Conservation (phyloP, 2,329 filamentous ascomycete genomes). For the Waltergamsia citrina region DNA sequence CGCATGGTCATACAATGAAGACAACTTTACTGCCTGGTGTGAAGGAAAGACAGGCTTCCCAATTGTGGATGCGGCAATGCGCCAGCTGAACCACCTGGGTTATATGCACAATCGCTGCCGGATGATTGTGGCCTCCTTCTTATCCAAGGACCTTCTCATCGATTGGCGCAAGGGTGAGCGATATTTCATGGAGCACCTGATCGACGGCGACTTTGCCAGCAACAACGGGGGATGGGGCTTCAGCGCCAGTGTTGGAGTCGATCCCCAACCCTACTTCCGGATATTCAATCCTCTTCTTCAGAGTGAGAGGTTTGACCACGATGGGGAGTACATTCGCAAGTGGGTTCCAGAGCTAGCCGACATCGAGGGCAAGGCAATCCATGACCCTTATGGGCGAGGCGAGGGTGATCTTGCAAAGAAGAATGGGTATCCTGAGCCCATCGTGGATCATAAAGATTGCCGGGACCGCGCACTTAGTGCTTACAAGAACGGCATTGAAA, state of each 20-base stretch:
- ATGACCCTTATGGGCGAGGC: constrained; percentile 69
- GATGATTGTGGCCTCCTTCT: constrained; percentile 76
- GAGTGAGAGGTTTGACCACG: constrained; percentile 74
- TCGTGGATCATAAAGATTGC: constrained; percentile 64
- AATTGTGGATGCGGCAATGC: constrained; percentile 80
- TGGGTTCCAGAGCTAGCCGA: constrained; percentile 70
- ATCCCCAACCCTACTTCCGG: constrained; percentile 83
- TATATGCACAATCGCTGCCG: constrained; percentile 83
- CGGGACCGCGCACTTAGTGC: constrained; percentile 57
- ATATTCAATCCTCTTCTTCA: constrained; percentile 83
- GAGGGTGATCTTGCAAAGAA: constrained; percentile 48
- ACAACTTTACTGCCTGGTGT: constrained; percentile 65
- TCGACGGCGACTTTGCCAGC: constrained; percentile 72
- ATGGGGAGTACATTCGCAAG: constrained; percentile 70
- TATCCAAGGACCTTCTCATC: constrained; percentile 69
- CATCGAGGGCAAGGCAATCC: constrained; percentile 59
- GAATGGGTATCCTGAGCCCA: constrained; percentile 62
- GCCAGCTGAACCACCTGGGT: constrained; percentile 57
- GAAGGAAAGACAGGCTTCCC: constrained; percentile 69
- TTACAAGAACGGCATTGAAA: constrained; percentile 50
- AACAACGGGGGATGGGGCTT: constrained; percentile 59
- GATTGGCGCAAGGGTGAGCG: constrained; percentile 78
- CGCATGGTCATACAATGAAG: constrained; percentile 66
- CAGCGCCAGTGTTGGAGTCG: constrained; percentile 59
- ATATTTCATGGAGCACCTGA: constrained; percentile 73